Evolutionary conservation across 177 flowering plant species (phyloP).

Genomic region (Tripterygium wilfordii): DNA sequence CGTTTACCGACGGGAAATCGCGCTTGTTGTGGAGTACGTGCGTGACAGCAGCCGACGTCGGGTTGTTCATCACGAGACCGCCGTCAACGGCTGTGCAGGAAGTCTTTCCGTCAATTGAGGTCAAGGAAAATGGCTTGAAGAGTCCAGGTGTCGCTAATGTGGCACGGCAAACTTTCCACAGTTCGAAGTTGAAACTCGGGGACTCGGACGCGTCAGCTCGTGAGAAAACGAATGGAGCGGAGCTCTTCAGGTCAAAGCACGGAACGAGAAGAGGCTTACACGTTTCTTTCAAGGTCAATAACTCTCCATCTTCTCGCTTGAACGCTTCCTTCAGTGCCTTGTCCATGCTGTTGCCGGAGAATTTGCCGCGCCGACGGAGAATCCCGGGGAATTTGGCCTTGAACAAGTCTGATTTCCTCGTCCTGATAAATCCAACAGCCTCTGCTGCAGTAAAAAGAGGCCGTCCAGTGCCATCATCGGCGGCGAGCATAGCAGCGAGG

Average conservation of each 20-base stretch:
- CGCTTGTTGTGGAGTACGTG: conserved; percentile 80
- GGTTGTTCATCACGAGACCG: conserved; percentile 83
- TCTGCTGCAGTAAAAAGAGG: conserved; percentile 55
- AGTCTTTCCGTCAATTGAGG: conserved; percentile 67
- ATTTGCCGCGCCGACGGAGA: conserved; percentile 30
- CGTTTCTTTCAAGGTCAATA: conserved; percentile 62
- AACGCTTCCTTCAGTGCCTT: conserved; percentile 37
- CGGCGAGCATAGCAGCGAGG: conserved; percentile 53
- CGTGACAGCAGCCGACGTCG: conserved; percentile 78
- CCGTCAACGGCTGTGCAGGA: conserved; percentile 66
- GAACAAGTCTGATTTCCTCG: conserved; percentile 33
- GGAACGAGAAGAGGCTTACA: conserved; percentile 74
- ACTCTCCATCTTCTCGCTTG: conserved; percentile 29
- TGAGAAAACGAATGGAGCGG: conserved; percentile 80
- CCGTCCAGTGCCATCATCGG: conserved; percentile 53
- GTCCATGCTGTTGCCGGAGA: conserved; percentile 47
- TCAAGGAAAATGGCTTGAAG: conserved; percentile 46
- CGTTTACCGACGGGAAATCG: conserved; percentile 62
- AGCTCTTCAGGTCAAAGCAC: conserved; percentile 57
- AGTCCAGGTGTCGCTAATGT: conserved; percentile 62
- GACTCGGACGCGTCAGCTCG: conserved; percentile 75
- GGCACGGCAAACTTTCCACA: conserved; percentile 82
- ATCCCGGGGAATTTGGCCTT: conserved; percentile 20
- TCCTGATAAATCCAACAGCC: conserved; percentile 35
- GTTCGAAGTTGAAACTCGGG: conserved; percentile 65